These are phyloP conservation scores for Wallacemonas sp. DNA, from an alignment of 208 protist genomes.

Conservation along the genomic window DNA sequence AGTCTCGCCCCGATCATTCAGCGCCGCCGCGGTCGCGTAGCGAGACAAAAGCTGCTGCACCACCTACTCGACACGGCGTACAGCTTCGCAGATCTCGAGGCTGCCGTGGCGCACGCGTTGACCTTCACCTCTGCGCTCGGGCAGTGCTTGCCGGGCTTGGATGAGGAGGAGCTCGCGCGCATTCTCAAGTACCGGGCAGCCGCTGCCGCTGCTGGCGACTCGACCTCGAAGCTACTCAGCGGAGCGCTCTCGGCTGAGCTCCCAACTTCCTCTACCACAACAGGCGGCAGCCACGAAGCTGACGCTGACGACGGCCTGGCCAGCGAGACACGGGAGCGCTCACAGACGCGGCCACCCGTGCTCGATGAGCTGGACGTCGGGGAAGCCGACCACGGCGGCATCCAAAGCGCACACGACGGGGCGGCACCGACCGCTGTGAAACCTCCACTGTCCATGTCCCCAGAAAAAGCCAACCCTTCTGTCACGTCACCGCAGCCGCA, in stretches of 20 bases:
- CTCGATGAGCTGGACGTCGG: too few relatives aligned
- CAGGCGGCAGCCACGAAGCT: background rate
- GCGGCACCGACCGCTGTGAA: too few relatives aligned
- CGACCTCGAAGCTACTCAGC: background rate
- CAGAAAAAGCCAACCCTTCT: background rate
- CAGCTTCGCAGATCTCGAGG: constrained; percentile 18
- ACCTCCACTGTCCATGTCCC: background rate
- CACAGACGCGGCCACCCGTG: background rate
- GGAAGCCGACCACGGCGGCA: too few relatives aligned
- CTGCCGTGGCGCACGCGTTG: constrained; percentile 12
- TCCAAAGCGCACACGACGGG: too few relatives aligned
- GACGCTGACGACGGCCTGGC: background rate
- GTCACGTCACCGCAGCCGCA: background rate
- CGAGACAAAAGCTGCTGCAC: constrained; percentile 16
- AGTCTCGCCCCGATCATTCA: constrained; percentile 41
- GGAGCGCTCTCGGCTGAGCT: background rate
- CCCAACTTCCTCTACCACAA: background rate
- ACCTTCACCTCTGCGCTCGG: constrained; percentile 9
- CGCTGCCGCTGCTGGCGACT: background rate
- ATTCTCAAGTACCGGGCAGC: constrained; percentile 9
- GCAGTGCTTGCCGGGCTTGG: constrained; percentile 14
- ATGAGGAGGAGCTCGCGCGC: constrained; percentile 12
- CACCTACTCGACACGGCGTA: constrained; percentile 14
- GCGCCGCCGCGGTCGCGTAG: constrained; percentile 13
- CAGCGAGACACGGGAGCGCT: background rate